phyloP scores from a whole-genome alignment of 1,284 basidiomycete species.

The Mycena sp. region DNA sequence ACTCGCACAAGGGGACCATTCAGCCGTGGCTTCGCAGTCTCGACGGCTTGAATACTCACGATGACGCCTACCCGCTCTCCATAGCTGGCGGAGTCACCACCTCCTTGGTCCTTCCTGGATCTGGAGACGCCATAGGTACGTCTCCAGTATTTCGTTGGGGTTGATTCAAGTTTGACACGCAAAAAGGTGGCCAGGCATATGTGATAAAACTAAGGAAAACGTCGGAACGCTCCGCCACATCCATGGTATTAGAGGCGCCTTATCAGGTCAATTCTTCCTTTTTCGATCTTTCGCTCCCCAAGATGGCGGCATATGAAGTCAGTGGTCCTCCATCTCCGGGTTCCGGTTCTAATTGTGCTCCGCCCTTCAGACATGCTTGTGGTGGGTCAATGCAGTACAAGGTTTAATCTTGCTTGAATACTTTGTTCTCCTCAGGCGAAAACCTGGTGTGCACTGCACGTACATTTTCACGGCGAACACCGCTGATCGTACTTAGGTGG shows the following conservation, averaged over 20 bases:
- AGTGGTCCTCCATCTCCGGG: slow-evolving; percentile 49
- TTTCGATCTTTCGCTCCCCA: slow-evolving; percentile 46
- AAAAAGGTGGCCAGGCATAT: slow-evolving; percentile 67
- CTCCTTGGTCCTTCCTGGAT: slow-evolving; percentile 62
- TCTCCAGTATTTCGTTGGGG: slow-evolving; percentile 50
- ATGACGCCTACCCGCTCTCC: slow-evolving; percentile 63
- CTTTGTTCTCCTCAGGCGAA: slow-evolving; percentile 53
- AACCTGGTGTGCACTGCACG: slow-evolving; percentile 47
- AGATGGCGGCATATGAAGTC: slow-evolving; percentile 71
- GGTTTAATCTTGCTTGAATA: slow-evolving; percentile 4
- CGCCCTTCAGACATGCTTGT: slow-evolving; percentile 60
- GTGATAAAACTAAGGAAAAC: slow-evolving; percentile 71
- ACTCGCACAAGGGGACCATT: slow-evolving; percentile 62
- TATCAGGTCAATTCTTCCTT: slow-evolving; percentile 53
- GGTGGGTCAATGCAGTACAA: slow-evolving; percentile 51
- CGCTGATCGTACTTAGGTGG: slow-evolving; percentile 44
- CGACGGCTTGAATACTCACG: slow-evolving; percentile 71
- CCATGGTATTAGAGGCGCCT: slow-evolving; percentile 68
- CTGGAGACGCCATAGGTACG: slow-evolving; percentile 54
- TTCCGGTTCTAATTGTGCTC: not conserved
- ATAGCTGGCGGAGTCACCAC: slow-evolving; percentile 78
- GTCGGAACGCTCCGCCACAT: slow-evolving; percentile 59
- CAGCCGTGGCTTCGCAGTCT: slow-evolving; percentile 69
- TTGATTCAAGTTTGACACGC: slow-evolving; percentile 24
- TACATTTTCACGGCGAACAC: not conserved